Evolutionary conservation across 2,329 filamentous ascomycete genomes (phyloP).

Genomic region (Seiridium unicorne): DNA sequence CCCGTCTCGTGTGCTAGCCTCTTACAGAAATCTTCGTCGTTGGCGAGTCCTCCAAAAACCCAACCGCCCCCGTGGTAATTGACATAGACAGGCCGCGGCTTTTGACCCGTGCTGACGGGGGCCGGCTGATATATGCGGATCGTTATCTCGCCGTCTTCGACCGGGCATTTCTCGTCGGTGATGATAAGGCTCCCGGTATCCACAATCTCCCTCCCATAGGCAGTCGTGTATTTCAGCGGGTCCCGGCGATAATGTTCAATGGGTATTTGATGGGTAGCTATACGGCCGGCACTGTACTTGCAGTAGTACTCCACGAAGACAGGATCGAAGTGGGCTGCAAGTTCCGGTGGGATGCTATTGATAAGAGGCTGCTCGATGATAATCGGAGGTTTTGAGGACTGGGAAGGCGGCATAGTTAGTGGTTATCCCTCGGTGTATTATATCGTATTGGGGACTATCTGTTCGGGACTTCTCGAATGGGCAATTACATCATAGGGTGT

Average conservation of each 20-base stretch:
- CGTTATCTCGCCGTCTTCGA: background rate
- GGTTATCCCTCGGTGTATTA: too few relatives aligned
- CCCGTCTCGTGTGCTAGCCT: constrained; percentile 50
- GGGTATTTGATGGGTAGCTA: background rate
- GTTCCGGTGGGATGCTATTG: constrained; percentile 1
- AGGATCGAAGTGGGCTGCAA: background rate
- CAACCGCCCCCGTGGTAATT: constrained; percentile 70
- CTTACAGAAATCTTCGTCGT: constrained; percentile 61
- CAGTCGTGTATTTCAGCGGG: background rate
- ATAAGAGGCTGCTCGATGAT: constrained; percentile 1
- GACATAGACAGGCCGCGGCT: constrained; percentile 50
- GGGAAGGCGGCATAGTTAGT: background rate
- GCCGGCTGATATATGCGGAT: background rate
- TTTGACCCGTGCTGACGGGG: background rate
- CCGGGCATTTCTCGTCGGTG: constrained; percentile 3
- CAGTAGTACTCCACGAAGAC: constrained; percentile 1
- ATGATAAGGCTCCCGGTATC: background rate
- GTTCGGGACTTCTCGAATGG: too few relatives aligned
- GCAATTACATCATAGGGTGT: too few relatives aligned
- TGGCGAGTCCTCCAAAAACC: constrained; percentile 59
- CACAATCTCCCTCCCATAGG: constrained; percentile 3
- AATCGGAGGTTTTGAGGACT: background rate
- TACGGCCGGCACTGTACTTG: background rate
- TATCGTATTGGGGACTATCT: too few relatives aligned
- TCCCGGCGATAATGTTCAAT: constrained; percentile 2